Evolutionary conservation across 306 rosid genomes (phyloP).

Genomic region (Corylus avellana): DNA sequence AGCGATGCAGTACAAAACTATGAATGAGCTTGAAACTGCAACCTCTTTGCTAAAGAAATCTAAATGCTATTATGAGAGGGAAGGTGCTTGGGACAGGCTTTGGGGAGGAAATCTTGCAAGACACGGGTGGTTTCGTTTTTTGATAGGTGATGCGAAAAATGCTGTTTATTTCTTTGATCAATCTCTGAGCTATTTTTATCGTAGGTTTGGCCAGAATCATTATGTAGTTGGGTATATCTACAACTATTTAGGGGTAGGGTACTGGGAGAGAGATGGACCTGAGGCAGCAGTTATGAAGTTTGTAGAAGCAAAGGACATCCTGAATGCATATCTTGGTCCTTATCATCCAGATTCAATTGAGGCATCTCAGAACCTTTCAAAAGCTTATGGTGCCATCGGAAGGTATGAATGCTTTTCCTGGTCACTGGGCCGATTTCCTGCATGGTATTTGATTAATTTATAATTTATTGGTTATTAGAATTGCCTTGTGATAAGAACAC

Average conservation of each 20-base stretch:
- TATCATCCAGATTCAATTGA: slow-evolving; percentile 86
- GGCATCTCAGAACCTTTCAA: slow-evolving; percentile 86
- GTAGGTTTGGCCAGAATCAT: slow-evolving; percentile 95
- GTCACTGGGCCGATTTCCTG: slow-evolving; percentile 5
- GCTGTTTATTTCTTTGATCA: slow-evolving; percentile 85
- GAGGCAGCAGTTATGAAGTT: slow-evolving; percentile 93
- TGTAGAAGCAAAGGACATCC: slow-evolving; percentile 86
- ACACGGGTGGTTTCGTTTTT: slow-evolving; percentile 81
- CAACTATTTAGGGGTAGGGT: slow-evolving; percentile 94
- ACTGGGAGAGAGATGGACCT: slow-evolving; percentile 82
- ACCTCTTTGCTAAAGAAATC: slow-evolving; percentile 76
- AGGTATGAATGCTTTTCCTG: slow-evolving; percentile 51
- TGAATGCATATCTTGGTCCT: slow-evolving; percentile 91
- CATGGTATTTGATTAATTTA: slow-evolving; percentile 20
- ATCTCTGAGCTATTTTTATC: slow-evolving; percentile 78
- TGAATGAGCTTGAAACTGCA: slow-evolving; percentile 89
- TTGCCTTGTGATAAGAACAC: too few species aligned
- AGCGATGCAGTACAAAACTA: slow-evolving; percentile 82
- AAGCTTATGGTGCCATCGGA: slow-evolving; percentile 76
- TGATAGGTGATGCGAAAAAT: slow-evolving; percentile 80
- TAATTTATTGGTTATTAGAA: slow-evolving; percentile 14
- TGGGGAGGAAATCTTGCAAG: slow-evolving; percentile 74
- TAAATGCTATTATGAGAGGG: slow-evolving; percentile 17
- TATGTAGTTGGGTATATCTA: slow-evolving; percentile 91
- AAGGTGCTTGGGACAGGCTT: too few species aligned